Evolutionary conservation across 2,329 filamentous ascomycete genomes (phyloP).

Genomic region (Aspergillus nomiae): DNA sequence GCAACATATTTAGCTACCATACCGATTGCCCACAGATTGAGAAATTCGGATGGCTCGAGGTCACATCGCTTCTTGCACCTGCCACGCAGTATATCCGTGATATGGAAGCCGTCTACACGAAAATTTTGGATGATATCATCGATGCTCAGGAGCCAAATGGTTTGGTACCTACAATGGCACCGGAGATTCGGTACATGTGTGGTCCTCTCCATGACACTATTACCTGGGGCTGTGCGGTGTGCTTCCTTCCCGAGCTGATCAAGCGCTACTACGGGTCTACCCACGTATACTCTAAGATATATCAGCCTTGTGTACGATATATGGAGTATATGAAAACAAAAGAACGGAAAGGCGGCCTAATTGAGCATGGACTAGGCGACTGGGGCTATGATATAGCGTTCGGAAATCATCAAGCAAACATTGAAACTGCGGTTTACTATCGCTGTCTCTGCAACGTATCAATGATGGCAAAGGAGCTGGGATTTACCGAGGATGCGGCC

Average conservation of each 20-base stretch:
- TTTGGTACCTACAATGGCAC: conserved; percentile 52
- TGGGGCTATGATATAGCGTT: conserved; percentile 29
- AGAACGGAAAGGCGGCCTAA: conserved; percentile 24
- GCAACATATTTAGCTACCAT: conserved; percentile 51
- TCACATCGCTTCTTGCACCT: conserved; percentile 49
- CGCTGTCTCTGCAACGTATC: conserved; percentile 26
- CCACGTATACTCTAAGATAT: conserved; percentile 22
- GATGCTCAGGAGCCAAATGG: conserved; percentile 50
- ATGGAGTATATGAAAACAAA: conserved; percentile 29
- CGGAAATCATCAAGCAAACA: conserved; percentile 30
- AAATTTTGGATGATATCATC: conserved; percentile 51
- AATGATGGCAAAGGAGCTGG: conserved; percentile 26
- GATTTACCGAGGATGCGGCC: conserved; percentile 15
- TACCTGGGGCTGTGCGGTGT: conserved; percentile 28
- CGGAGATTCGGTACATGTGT: conserved; percentile 52
- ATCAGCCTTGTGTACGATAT: conserved; percentile 23
- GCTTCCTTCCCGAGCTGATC: conserved; percentile 25
- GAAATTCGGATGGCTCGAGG: conserved; percentile 54
- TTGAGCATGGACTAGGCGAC: conserved; percentile 27
- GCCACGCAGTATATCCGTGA: conserved; percentile 51
- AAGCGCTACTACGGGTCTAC: conserved; percentile 25
- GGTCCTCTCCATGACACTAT: conserved; percentile 51
- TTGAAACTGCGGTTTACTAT: conserved; percentile 29
- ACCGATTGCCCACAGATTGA: conserved; percentile 52
- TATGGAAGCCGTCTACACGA: conserved; percentile 50